Base-by-base conservation (phyloP, 2,329 filamentous ascomycete species). In the Diaporthe citri region DNA sequence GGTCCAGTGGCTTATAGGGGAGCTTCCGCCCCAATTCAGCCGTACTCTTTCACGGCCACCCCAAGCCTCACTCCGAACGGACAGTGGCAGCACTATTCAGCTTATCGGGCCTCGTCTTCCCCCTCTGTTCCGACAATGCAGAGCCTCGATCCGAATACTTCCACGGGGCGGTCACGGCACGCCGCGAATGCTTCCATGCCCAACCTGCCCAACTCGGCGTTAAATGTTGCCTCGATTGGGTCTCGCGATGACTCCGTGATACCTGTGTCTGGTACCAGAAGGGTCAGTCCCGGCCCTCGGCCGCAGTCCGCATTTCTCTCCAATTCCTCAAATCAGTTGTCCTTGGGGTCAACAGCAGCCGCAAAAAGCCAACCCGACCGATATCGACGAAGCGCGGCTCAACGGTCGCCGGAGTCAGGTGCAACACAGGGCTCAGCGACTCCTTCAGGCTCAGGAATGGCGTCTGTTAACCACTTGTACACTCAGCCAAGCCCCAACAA, bases 301-400 rank as follows among this genome's bases (percentile, higher is more conserved):
- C 86, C 86, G 22, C 88, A 87, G 77, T 84, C 87, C 17, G 80
- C 85, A 7, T 84, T 85, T 41, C 70, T 86, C 34, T 83, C 85
- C 56, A 80, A 80, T 57, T 80, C 84, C 4, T 78, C 85, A 17
- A 84, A 82, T 31, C 87, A 87, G 78, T 88, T 90, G 66, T 89
- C 84, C 77, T 92, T 82, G 84, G 88, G 78, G 80, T 93, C 85
- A 83, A 88, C 92, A 56, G 87, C 88, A 5, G 87, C 90, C 31
- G 84, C 87, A 60, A 95, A 95, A 80, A 87, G 92, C 31, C 92
- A 94, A 1, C 94, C 95, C 1, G 95, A 98, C 82, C 91, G 96
- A 75, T 98, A 98, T 82, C 90, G 95, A 79, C 93, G 95, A 69
- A 83, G 88, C 75, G 88, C 64, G 34, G 34, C 88, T 73, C 87